These are phyloP conservation scores for Lunularia cruciata DNA, from an alignment of 225 moss, liverwort and hornwort genomes.

Conservation along the genomic window DNA sequence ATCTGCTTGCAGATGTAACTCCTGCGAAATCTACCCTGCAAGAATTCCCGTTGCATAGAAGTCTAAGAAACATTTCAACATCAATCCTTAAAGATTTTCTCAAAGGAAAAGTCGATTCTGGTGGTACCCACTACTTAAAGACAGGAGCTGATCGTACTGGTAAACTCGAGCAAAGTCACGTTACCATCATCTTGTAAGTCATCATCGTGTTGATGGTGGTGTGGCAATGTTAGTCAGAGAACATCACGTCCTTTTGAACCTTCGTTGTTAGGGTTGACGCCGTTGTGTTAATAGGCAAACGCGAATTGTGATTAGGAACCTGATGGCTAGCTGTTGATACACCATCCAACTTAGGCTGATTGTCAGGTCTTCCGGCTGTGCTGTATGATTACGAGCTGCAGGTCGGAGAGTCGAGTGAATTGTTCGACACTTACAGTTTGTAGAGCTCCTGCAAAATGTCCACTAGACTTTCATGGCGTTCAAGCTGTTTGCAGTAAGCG, in stretches of 20 bases:
- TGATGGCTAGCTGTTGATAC: background rate
- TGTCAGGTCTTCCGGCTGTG: too few relatives aligned
- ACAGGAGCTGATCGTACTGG: slow-evolving; percentile 73
- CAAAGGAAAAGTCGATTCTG: slow-evolving; percentile 58
- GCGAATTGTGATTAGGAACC: background rate
- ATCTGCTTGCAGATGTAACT: slow-evolving; percentile 41
- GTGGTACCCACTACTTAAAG: slow-evolving; percentile 57
- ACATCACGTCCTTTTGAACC: too few relatives aligned
- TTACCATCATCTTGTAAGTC: slow-evolving; percentile 57
- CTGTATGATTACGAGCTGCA: too few relatives aligned
- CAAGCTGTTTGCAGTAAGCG: too few relatives aligned
- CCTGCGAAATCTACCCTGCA: slow-evolving; percentile 59
- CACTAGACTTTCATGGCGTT: too few relatives aligned
- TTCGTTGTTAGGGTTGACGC: too few relatives aligned
- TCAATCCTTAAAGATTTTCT: slow-evolving; percentile 47
- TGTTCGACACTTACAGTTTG: too few relatives aligned
- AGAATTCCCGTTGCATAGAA: slow-evolving; percentile 57
- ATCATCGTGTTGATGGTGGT: background rate
- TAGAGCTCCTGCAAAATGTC: too few relatives aligned
- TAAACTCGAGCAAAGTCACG: slow-evolving; percentile 59
- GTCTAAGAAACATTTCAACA: slow-evolving; percentile 41
- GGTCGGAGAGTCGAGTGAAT: too few relatives aligned
- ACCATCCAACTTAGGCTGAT: background rate
- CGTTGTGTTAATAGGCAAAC: too few relatives aligned
- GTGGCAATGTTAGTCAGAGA: too few relatives aligned